These are phyloP conservation scores for Begonia masoniana DNA, from an alignment of 306 rosid species.

Conservation along the genomic window DNA sequence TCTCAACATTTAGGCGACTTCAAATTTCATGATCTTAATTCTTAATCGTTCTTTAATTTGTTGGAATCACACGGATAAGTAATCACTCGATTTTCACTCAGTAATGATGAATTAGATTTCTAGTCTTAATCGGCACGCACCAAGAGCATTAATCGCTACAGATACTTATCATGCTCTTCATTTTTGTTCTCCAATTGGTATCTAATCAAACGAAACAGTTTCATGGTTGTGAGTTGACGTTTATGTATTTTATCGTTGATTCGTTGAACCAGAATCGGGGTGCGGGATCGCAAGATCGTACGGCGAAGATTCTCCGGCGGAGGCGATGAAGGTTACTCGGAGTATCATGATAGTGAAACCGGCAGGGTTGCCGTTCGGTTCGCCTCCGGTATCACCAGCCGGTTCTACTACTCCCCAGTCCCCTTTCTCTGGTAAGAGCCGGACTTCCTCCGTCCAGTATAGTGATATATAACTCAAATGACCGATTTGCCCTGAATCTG, in stretches of 20 bases:
- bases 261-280: slow-evolving; percentile 27
- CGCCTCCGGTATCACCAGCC: slow-evolving; percentile 76
- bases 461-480: background rate
- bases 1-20: background rate
- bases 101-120: too few species aligned
- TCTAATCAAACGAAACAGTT: background rate
- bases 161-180: too few species aligned
- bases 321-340: slow-evolving; percentile 46
- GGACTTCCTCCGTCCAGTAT: background rate
- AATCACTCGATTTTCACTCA: background rate
- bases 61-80: slow-evolving; percentile 28
- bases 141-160: too few species aligned
- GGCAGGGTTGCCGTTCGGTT: slow-evolving; percentile 50
- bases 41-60: slow-evolving; percentile 26
- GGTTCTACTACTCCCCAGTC: slow-evolving; percentile 60
- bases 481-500: background rate
- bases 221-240: background rate
- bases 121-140: too few species aligned
- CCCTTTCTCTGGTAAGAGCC: slow-evolving; percentile 62
- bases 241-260: background rate
- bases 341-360: slow-evolving; percentile 82
- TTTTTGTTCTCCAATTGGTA: background rate
- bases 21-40: background rate
- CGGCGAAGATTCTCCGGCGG: slow-evolving; percentile 39
- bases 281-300: slow-evolving; percentile 39